Percentiles rank a stretch among this genome's conserved stretches.
Evolutionary conservation across 2,329 filamentous ascomycete genomes (phyloP).

Genomic region (Scedosporium minutisporum): DNA sequence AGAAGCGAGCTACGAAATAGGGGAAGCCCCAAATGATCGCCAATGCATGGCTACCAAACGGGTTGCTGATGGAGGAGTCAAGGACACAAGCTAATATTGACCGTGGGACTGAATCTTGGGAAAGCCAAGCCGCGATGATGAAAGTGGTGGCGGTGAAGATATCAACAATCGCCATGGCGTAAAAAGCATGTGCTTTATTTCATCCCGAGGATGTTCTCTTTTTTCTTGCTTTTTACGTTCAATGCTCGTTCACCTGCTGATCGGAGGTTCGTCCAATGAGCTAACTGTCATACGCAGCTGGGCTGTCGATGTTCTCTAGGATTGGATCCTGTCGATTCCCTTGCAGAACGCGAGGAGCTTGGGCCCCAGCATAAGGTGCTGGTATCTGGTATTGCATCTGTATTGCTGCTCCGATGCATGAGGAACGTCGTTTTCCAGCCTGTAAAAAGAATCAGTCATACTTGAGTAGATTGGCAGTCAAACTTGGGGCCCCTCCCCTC

Average conservation of each 20-base stretch:
- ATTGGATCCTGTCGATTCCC: neutral
- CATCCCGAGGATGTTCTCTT: neutral
- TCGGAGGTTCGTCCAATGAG: neutral
- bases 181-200: constrained; percentile 1
- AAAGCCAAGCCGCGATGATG: neutral
- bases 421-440: neutral
- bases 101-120: neutral
- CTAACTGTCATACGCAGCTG: neutral
- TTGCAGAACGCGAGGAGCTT: constrained; percentile 1
- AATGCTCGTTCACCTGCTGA: neutral
- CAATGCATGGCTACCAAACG: neutral
- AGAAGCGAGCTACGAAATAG: too few relatives aligned
- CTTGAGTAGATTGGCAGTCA: neutral
- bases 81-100: neutral
- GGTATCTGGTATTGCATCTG: neutral
- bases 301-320: neutral
- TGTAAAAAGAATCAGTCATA: neutral
- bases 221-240: neutral
- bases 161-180: neutral
- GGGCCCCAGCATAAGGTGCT: neutral
- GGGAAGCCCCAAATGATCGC: too few relatives aligned
- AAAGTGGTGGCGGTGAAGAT: neutral
- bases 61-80: neutral
- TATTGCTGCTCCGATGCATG: neutral
- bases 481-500: neutral